Evolutionary conservation across 305 asterid species (phyloP).

Genomic region (Ilex paraguariensis): DNA sequence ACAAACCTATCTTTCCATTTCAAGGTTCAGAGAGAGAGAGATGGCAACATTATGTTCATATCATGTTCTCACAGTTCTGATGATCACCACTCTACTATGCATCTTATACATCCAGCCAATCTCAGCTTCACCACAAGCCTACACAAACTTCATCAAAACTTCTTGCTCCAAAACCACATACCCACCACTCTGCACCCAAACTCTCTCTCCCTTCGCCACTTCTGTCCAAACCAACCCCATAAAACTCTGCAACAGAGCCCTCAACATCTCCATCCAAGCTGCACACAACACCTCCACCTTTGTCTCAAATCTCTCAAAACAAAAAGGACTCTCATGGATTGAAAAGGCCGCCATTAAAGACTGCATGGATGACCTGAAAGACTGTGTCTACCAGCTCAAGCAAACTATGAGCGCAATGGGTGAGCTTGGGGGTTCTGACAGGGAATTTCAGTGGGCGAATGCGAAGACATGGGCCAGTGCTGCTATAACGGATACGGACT

Average conservation of each 20-base stretch:
- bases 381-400: conserved; percentile 45
- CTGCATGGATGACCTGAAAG: conserved; percentile 52
- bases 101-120: conserved; percentile 9
- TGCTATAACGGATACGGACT: conserved; percentile 65
- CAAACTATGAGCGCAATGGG: conserved; percentile 36
- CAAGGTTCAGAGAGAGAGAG: not conserved
- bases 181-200: conserved; percentile 38
- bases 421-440: conserved; percentile 30
- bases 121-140: conserved; percentile 8
- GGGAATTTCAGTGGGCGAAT: conserved; percentile 58
- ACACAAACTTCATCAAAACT: conserved; percentile 35
- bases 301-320: conserved; percentile 19
- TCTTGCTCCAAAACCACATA: conserved; percentile 49
- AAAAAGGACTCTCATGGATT: conserved; percentile 19
- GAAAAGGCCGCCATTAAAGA: conserved; percentile 45
- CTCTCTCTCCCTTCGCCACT: conserved; percentile 50
- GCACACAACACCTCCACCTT: conserved; percentile 30
- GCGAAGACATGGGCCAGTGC: conserved; percentile 83
- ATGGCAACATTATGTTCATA: not conserved
- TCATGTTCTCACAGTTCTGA: not conserved
- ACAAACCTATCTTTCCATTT: not conserved
- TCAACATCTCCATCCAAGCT: conserved; percentile 34
- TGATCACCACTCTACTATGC: conserved; percentile 8
- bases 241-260: conserved; percentile 48
- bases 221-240: conserved; percentile 28